These are phyloP conservation scores for Acer campestre DNA, from an alignment of 345 rosid genomes.

Conservation along the genomic window DNA sequence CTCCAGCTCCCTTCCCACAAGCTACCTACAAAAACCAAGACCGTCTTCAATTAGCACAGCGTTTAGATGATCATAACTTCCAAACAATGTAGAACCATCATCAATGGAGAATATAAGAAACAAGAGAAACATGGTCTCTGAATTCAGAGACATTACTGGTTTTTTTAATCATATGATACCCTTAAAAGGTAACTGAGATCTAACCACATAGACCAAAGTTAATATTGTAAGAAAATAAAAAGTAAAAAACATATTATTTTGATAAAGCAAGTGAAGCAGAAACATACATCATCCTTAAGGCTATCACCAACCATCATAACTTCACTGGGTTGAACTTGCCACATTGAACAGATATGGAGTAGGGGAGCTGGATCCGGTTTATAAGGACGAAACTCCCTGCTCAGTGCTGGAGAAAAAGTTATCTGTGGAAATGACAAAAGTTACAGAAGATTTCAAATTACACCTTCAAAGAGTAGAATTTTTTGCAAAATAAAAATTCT, in stretches of 20 bases:
- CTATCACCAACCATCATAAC: constrained; percentile 98
- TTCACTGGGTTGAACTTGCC: constrained; percentile 80
- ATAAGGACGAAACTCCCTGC: constrained; percentile 94
- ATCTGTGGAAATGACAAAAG: constrained; percentile 42
- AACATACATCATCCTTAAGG: constrained; percentile 92
- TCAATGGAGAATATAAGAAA: background rate
- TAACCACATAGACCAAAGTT: background rate
- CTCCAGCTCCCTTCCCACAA: constrained; percentile 90
- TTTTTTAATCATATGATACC: background rate
- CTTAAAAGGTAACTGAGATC: background rate
- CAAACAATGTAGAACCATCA: background rate
- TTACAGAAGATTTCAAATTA: background rate
- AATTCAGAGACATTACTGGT: background rate
- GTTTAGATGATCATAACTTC: background rate
- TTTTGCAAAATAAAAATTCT: background rate
- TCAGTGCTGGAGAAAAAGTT: constrained; percentile 81
- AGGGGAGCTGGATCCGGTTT: constrained; percentile 95
- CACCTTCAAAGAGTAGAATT: background rate
- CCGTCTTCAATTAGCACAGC: background rate
- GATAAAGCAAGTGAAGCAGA: background rate
- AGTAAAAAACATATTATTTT: background rate
- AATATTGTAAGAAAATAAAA: constrained; percentile 1
- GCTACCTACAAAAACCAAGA: constrained; percentile 53
- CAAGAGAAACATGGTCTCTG: background rate
- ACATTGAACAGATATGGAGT: constrained; percentile 79